Percentiles rank a stretch among this genome's conserved stretches.
Evolutionary conservation across 169 alveolate species (phyloP).

Genomic region (Eimeria acervulina): DNA sequence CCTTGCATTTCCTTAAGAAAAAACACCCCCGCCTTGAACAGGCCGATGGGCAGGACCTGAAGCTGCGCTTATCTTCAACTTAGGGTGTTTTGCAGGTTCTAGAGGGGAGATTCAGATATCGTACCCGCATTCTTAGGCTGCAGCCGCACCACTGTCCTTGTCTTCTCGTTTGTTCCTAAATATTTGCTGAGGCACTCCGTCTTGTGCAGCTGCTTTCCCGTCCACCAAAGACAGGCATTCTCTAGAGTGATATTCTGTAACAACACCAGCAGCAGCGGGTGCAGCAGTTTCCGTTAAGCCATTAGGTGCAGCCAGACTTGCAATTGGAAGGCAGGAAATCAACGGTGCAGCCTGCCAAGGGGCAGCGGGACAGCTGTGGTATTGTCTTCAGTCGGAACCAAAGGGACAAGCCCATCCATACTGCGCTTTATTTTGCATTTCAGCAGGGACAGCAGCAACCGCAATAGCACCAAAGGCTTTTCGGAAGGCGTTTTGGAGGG

Average conservation of each 20-base stretch:
- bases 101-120: background rate
- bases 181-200: constrained; percentile 92
- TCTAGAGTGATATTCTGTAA: constrained; percentile 89
- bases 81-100: background rate
- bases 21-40: background rate
- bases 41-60: background rate
- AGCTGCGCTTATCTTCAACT: background rate
- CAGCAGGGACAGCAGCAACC: background rate
- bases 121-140: constrained; percentile 91
- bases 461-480: background rate
- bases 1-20: background rate
- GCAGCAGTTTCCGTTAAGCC: background rate
- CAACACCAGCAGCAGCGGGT: constrained; percentile 1
- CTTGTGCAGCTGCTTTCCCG: constrained; percentile 96
- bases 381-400: background rate
- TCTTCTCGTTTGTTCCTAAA: constrained; percentile 96
- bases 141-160: constrained; percentile 96
- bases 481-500: background rate
- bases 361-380: background rate
- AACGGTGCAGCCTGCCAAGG: background rate
- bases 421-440: background rate
- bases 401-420: background rate
- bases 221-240: constrained; percentile 96
- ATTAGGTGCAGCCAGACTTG: background rate
- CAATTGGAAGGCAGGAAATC: background rate